These are phyloP conservation scores for Elaeis oleifera DNA, from an alignment of 202 grass and related monocot genomes.

Conservation along the genomic window DNA sequence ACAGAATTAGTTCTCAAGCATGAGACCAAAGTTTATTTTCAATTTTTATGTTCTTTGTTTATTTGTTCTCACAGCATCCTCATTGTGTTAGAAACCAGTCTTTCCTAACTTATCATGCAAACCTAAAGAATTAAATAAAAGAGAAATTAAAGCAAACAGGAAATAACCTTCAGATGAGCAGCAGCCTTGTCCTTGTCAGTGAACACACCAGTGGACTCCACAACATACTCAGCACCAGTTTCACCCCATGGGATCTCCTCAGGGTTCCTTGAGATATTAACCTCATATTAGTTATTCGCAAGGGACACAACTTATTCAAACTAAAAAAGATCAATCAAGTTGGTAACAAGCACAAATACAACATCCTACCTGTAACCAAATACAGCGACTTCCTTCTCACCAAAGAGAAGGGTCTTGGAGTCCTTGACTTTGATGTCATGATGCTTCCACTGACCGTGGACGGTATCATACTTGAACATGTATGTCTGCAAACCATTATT, in stretches of 20 bases:
- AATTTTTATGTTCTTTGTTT: no score
- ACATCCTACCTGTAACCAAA: background rate
- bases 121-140: no score
- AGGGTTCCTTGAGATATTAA: conserved; percentile 1
- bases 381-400: background rate
- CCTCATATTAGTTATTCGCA: background rate
- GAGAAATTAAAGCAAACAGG: no score
- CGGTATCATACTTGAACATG: conserved; percentile 15
- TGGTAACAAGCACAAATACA: background rate
- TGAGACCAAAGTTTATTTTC: background rate
- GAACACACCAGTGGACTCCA: conserved; percentile 14
- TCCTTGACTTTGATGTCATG: conserved; percentile 9
- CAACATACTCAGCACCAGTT: background rate
- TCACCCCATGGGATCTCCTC: conserved; percentile 12
- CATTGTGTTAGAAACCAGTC: no score
- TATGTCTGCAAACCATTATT: background rate
- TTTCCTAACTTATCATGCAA: no score
- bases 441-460: conserved; percentile 4
- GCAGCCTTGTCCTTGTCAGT: conserved; percentile 11
- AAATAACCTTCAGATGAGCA: conserved; percentile 4
- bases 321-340: background rate
- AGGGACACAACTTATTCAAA: no score
- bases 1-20: background rate
- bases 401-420: conserved; percentile 6
- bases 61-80: no score